phyloP scores from a whole-genome alignment of 306 rosid species.

The Dalbergia oliveri region DNA sequence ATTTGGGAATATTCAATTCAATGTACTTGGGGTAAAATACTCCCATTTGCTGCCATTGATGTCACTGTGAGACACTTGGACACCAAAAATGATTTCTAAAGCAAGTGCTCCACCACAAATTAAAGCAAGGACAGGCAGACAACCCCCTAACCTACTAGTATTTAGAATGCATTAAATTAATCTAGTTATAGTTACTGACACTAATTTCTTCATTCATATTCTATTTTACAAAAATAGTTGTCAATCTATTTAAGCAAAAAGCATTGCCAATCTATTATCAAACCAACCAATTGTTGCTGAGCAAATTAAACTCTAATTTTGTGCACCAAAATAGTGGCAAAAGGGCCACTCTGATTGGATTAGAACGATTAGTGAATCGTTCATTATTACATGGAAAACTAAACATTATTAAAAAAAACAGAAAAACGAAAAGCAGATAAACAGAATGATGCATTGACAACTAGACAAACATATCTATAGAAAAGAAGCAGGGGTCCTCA shows the following conservation, averaged over 20 bases:
- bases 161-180: no score
- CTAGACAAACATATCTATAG: background rate
- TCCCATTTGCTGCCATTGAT: background rate
- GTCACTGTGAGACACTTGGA: slow-evolving; percentile 9
- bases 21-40: background rate
- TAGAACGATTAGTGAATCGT: slow-evolving; percentile 11
- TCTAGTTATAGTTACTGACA: no score
- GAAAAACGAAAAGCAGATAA: background rate
- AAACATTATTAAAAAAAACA: background rate
- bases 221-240: no score
- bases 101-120: background rate
- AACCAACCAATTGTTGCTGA: background rate
- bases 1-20: background rate
- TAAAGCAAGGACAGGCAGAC: background rate
- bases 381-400: slow-evolving; percentile 24
- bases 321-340: background rate
- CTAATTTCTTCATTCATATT: no score
- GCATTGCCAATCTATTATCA: background rate
- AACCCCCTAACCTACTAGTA: no score
- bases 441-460: background rate
- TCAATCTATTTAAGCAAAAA: no score
- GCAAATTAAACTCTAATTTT: background rate
- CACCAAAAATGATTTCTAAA: background rate
- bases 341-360: background rate
- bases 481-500: background rate